Percentiles rank a stretch among this genome's conserved stretches.
Conservation (phyloP, 2,329 filamentous ascomycete genomes). For the Aspergillus tamarii region DNA sequence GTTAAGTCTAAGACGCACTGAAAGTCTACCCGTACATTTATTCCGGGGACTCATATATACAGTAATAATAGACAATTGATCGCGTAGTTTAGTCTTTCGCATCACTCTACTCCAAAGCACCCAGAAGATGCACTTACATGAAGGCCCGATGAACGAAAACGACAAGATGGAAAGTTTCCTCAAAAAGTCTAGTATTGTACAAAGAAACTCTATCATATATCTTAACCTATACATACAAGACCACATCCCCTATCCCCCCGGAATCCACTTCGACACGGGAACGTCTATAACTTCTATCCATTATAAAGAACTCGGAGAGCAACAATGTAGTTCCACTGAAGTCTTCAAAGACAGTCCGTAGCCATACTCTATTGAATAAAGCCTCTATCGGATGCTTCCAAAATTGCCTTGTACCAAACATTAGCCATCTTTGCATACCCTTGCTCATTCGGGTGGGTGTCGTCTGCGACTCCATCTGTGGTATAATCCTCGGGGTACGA, state of each 20-base stretch:
- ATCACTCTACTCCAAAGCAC: too few relatives aligned
- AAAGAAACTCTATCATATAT: neutral
- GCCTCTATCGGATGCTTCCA: neutral
- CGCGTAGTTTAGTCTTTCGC: too few relatives aligned
- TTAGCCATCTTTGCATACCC: slow-evolving; percentile 33
- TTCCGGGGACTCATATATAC: too few relatives aligned
- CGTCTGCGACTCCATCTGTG: slow-evolving; percentile 20
- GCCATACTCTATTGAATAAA: neutral
- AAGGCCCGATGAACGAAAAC: too few relatives aligned
- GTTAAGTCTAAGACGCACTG: too few relatives aligned
- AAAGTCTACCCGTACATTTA: too few relatives aligned
- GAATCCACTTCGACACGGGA: neutral
- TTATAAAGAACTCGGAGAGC: neutral
- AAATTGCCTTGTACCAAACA: slow-evolving; percentile 32
- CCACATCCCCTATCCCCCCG: too few relatives aligned
- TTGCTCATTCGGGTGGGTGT: slow-evolving; percentile 26
- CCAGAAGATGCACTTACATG: too few relatives aligned
- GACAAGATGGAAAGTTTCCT: too few relatives aligned
- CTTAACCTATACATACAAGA: neutral
- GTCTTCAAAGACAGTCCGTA: too few relatives aligned
- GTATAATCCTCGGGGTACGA: slow-evolving; percentile 15
- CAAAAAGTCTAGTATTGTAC: neutral
- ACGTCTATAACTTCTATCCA: neutral
- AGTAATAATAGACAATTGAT: too few relatives aligned
- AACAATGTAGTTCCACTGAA: neutral